Evolutionary conservation across 352 stramenopile genomes (phyloP).

Genomic region (Pythium utonaiense): DNA sequence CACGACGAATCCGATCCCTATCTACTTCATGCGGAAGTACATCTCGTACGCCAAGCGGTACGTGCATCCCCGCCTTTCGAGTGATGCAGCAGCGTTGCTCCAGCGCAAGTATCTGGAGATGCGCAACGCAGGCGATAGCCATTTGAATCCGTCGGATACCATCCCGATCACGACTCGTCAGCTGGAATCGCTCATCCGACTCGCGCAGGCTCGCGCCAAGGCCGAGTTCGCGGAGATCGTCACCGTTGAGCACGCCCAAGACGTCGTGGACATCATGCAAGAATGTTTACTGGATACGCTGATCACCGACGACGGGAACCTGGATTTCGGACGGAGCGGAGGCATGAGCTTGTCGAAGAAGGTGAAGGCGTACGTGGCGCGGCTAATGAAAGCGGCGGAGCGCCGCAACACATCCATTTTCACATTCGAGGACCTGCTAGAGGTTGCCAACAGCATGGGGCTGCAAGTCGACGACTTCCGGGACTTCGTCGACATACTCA

Average conservation of each 20-base stretch:
- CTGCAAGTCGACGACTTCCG: constrained; percentile 46
- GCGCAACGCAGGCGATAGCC: constrained; percentile 35
- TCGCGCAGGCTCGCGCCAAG: constrained; percentile 88
- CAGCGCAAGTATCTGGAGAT: constrained; percentile 81
- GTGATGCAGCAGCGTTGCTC: constrained; percentile 35
- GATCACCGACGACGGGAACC: constrained; percentile 69
- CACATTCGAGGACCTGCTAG: constrained; percentile 42
- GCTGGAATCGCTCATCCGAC: constrained; percentile 87
- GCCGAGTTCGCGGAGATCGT: constrained; percentile 91
- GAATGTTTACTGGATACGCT: constrained; percentile 85
- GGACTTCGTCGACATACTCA: constrained; percentile 58
- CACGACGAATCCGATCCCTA: constrained; percentile 28
- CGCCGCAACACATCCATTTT: constrained; percentile 40
- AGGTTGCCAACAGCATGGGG: constrained; percentile 46
- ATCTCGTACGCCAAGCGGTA: constrained; percentile 92
- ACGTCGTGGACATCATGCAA: constrained; percentile 93
- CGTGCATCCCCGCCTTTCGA: constrained; percentile 75
- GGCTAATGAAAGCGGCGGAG: constrained; percentile 39
- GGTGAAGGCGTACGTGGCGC: constrained; percentile 52
- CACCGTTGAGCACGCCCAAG: constrained; percentile 89
- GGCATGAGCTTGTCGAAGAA: constrained; percentile 37
- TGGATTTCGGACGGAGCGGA: constrained; percentile 65
- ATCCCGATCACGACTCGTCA: constrained; percentile 91
- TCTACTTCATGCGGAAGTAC: constrained; percentile 90
- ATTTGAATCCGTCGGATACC: constrained; percentile 27